Percentiles rank a stretch among this genome's conserved stretches.
These are phyloP conservation scores for Rhodotorula paludigena DNA, from an alignment of 768 basidiomycete species.

Conservation along the genomic window DNA sequence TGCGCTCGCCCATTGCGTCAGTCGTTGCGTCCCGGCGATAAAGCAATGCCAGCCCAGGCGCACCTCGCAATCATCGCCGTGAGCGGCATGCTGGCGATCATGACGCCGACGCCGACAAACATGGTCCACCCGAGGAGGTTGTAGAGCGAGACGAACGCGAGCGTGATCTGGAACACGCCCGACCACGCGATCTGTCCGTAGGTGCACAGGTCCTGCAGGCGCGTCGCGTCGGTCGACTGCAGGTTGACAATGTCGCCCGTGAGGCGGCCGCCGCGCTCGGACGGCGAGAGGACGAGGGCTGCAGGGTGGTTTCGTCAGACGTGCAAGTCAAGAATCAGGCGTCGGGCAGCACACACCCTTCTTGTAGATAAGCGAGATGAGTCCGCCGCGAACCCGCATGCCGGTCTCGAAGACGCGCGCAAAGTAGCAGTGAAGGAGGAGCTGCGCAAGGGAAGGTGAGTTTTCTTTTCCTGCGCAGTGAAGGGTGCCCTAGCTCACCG, in stretches of 20 bases:
- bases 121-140: constrained; percentile 60
- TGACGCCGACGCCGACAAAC: constrained; percentile 44
- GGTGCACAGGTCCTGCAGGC: constrained; percentile 38
- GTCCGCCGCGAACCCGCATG: constrained; percentile 87
- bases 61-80: constrained; percentile 58
- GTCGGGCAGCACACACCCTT: constrained; percentile 23
- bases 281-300: constrained; percentile 69
- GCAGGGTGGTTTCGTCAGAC: no score
- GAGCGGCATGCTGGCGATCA: constrained; percentile 44
- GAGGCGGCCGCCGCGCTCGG: constrained; percentile 66
- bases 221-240: constrained; percentile 56
- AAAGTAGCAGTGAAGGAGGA: constrained; percentile 46
- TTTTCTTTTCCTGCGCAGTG: no score
- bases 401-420: constrained; percentile 49
- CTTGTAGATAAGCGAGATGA: constrained; percentile 53
- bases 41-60: no score
- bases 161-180: constrained; percentile 78
- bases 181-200: constrained; percentile 64
- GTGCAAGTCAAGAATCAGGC: no score
- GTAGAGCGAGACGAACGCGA: constrained; percentile 87
- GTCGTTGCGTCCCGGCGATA: no score
- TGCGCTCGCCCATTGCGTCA: no score
- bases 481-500: constrained; percentile 50
- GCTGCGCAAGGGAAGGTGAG: constrained; percentile 12
- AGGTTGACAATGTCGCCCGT: constrained; percentile 92